These are phyloP conservation scores for Linnemannia elongata DNA, from an alignment of 192 early-diverging fungal genomes.

Conservation along the genomic window DNA sequence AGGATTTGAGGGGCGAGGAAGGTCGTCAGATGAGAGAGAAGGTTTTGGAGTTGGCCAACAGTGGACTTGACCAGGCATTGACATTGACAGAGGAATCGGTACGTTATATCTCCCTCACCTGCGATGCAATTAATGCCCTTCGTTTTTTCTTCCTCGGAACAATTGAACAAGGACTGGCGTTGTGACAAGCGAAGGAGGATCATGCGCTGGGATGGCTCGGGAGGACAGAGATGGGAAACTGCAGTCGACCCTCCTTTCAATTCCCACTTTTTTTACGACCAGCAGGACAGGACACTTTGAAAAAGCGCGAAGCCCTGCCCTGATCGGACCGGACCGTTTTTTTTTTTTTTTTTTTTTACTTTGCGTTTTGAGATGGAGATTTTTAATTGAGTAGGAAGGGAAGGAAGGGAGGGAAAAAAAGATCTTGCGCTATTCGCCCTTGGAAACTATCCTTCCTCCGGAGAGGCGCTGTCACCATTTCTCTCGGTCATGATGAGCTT, in stretches of 20 bases:
- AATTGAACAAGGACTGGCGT: not conserved
- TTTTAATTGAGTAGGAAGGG: not conserved
- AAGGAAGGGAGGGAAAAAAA: not conserved
- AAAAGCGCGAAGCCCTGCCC: not conserved
- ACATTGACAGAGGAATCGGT: constrained; percentile 80
- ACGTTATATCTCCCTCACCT: constrained; percentile 5
- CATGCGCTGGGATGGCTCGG: not conserved
- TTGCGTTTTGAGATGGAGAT: not conserved
- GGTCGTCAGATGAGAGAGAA: constrained; percentile 76
- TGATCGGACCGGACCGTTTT: not conserved
- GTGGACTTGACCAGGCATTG: constrained; percentile 68
- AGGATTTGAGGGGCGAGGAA: constrained; percentile 82
- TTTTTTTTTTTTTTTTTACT: not conserved
- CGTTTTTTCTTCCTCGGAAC: constrained; percentile 12
- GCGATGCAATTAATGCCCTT: not conserved
- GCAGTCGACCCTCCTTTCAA: not conserved
- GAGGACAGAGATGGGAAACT: not conserved
- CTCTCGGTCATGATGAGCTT: constrained; percentile 30
- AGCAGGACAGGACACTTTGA: not conserved
- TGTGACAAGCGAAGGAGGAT: not conserved
- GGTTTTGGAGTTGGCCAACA: constrained; percentile 87
- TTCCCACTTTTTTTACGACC: not conserved
- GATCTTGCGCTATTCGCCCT: not conserved
- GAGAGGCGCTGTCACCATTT: constrained; percentile 27
- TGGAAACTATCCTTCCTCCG: not conserved